Percentiles rank a stretch among this genome's conserved stretches.
phyloP scores from a whole-genome alignment of 768 basidiomycete genomes.

The Rickenella mellea region DNA sequence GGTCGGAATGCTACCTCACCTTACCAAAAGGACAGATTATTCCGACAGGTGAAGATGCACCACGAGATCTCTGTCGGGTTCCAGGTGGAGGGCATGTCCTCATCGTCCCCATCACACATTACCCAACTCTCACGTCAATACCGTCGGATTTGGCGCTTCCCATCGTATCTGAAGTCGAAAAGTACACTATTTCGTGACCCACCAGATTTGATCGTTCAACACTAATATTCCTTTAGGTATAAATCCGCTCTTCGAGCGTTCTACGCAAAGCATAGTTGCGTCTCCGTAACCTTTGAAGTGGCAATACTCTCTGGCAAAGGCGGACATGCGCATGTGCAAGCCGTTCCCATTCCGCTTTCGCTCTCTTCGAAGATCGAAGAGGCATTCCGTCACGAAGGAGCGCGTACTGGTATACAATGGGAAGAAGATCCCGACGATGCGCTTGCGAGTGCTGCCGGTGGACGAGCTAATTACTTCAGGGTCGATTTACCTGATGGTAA shows the following conservation, averaged over 20 bases:
- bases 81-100: slow-evolving; percentile 96
- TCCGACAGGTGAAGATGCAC: slow-evolving; percentile 54
- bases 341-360: slow-evolving; percentile 63
- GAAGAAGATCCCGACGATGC: slow-evolving; percentile 62
- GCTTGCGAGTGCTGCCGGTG: slow-evolving; percentile 37
- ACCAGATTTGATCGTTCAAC: slow-evolving; percentile 3
- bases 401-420: slow-evolving; percentile 59
- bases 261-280: slow-evolving; percentile 61
- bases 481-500: slow-evolving; percentile 84
- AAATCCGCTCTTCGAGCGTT: slow-evolving; percentile 65
- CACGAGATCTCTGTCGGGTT: slow-evolving; percentile 31
- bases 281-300: slow-evolving; percentile 80
- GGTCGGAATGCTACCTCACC: slow-evolving; percentile 87
- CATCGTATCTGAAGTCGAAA: slow-evolving; percentile 74
- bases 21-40: slow-evolving; percentile 94
- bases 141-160: slow-evolving; percentile 67
- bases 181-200: slow-evolving; percentile 27
- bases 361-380: slow-evolving; percentile 56
- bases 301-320: slow-evolving; percentile 76
- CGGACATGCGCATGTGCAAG: slow-evolving; percentile 92
- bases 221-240: slow-evolving; percentile 37
- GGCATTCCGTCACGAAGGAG: slow-evolving; percentile 66
- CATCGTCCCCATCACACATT: slow-evolving; percentile 89
- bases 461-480: slow-evolving; percentile 74
- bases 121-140: slow-evolving; percentile 77